A percentile compares a stretch with the other conserved stretches of the same genome.
Conservation (phyloP, 495 filamentous ascomycete species). For the Penicillium arizonense region DNA sequence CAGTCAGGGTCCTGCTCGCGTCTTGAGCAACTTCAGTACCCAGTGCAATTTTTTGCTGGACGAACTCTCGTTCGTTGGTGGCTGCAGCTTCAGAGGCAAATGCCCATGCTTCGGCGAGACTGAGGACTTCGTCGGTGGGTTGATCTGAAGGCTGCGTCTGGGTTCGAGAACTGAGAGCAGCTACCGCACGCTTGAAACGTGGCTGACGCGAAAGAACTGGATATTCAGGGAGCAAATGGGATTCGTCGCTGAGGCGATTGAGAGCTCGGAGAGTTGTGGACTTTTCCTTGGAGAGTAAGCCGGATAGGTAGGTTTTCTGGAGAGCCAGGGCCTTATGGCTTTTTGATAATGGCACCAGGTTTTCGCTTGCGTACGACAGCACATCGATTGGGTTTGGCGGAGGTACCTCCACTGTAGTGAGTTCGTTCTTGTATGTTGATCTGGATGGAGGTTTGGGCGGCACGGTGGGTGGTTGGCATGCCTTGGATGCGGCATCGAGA, state of each 20-base stretch:
- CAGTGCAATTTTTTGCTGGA: slow-evolving; percentile 36
- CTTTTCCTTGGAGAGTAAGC: slow-evolving; percentile 56
- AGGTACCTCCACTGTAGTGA: slow-evolving; percentile 12
- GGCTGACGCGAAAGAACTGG: slow-evolving; percentile 49
- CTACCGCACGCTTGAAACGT: slow-evolving; percentile 42
- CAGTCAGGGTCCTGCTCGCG: slow-evolving; percentile 29
- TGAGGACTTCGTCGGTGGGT: slow-evolving; percentile 30
- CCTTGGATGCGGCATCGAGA: slow-evolving; percentile 36
- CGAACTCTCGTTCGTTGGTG: slow-evolving; percentile 30
- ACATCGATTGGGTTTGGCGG: slow-evolving; percentile 29
- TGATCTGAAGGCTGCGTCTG: slow-evolving; percentile 13
- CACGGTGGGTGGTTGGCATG: slow-evolving; percentile 34
- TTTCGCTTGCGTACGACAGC: slow-evolving; percentile 55
- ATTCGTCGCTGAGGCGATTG: slow-evolving; percentile 64
- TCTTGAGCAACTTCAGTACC: slow-evolving; percentile 32
- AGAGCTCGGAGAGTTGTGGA: slow-evolving; percentile 55
- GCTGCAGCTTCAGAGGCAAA: slow-evolving; percentile 47
- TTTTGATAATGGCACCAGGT: slow-evolving; percentile 55
- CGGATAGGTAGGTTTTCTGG: slow-evolving; percentile 62
- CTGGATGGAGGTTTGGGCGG: slow-evolving; percentile 25
- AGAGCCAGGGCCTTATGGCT: slow-evolving; percentile 61
- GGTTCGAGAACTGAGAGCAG: slow-evolving; percentile 28
- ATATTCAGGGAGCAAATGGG: slow-evolving; percentile 64
- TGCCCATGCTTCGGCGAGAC: slow-evolving; percentile 45
- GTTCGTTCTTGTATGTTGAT: slow-evolving; percentile 22